Conservation (phyloP, 2,329 filamentous ascomycete species). For the Diaporthe batatas region DNA sequence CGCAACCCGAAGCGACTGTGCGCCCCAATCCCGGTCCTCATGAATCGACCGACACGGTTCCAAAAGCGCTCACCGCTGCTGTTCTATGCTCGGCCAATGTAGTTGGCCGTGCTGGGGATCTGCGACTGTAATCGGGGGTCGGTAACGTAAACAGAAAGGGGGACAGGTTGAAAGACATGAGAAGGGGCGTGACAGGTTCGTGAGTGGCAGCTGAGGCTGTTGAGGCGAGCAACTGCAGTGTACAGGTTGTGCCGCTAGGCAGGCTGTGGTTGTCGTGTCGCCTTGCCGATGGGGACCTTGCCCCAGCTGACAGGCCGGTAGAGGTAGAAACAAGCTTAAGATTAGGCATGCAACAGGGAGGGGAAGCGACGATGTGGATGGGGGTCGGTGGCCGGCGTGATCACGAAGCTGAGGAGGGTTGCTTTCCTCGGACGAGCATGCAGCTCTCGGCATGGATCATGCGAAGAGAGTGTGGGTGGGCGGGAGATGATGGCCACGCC, state of each 20-base stretch:
- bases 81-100: conserved; percentile 2
- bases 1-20: conserved; percentile 31
- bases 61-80: conserved; percentile 30
- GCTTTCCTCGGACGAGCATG: conserved; percentile 30
- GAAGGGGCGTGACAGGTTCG: not conserved
- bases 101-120: conserved; percentile 17
- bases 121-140: conserved; percentile 13
- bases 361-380: conserved; percentile 24
- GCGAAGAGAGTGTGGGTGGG: conserved; percentile 10
- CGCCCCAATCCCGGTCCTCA: conserved; percentile 36
- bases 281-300: conserved; percentile 17
- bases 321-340: conserved; percentile 36
- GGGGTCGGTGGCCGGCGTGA: conserved; percentile 31
- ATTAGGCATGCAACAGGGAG: conserved; percentile 37
- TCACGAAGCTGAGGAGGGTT: conserved; percentile 29
- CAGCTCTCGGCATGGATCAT: conserved; percentile 28
- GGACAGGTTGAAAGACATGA: not conserved
- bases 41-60: conserved; percentile 38
- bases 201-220: conserved; percentile 38
- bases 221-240: conserved; percentile 38
- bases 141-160: not conserved
- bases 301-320: conserved; percentile 33
- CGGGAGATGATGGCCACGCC: not conserved
- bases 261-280: conserved; percentile 12
- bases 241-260: conserved; percentile 35